Base-by-base conservation (phyloP, 495 filamentous ascomycete species). In the Aspergillus asperescens region DNA sequence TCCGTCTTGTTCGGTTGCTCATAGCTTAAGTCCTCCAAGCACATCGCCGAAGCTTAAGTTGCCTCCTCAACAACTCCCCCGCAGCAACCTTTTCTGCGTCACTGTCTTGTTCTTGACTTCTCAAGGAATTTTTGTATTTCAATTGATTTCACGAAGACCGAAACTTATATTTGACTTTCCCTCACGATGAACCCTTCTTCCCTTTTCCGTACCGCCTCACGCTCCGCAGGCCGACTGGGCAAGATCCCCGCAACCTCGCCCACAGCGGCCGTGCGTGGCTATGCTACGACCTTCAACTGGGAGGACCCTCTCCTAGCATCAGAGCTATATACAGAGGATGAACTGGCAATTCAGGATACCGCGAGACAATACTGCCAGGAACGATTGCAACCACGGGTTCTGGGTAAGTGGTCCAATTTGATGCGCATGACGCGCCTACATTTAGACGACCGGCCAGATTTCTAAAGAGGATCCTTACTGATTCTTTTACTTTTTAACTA, bases 321-420 rank as follows among this genome's bases (percentile, higher is more conserved):
- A 54, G 85, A 81, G 54, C 69, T 92, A 22, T 81, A 87, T 56
- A 94, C 89, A 9, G 86, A 91, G 60, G 94, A 98, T 50, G 93
- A 98, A 67, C 61, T 91, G 56, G 89, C 90, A 9, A 87, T 97
- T 45, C 78, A 86, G 22, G 90, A 95, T 54, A 95, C 87, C 1
- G 90, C 91, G 20, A 82, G 90, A 58, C 77, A 87, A 48, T 98
- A 97, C 62, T 96, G 91, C 67, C 94, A 96, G 70, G 91, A 96
- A 56, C 81, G 78, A 48, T 70, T 98, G 65, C 73, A 86, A 44
- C 93, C 93, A 7, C 78, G 93, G 40, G 86, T 98, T 48, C 78
- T 96, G 34, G 89, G 92, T 98, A 77, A 27, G 45, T 38, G 13
- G 6, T 34, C 22, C 27, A n/a, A 20, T 34, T 4, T 18, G 7